Evolutionary conservation across 352 stramenopile species (phyloP).

Genomic region (Globisporangium alternatum): DNA sequence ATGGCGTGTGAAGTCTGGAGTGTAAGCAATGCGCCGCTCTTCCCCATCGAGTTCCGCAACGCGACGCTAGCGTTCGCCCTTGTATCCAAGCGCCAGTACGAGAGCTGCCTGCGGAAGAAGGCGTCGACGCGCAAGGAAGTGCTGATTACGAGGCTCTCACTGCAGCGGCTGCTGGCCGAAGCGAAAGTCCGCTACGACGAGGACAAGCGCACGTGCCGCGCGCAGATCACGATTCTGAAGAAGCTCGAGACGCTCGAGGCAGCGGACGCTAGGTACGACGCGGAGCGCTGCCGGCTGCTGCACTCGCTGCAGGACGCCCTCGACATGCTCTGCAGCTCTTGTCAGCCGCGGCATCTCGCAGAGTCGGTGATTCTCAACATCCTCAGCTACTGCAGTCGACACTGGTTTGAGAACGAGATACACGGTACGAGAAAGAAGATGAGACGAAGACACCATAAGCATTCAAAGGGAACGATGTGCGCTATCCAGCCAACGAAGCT

Average conservation of each 20-base stretch:
- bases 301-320: constrained; percentile 29
- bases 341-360: constrained; percentile 28
- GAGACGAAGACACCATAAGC: constrained; percentile 9
- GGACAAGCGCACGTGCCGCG: constrained; percentile 25
- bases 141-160: constrained; percentile 20
- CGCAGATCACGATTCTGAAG: constrained; percentile 38
- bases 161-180: constrained; percentile 44
- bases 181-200: constrained; percentile 56
- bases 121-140: constrained; percentile 28
- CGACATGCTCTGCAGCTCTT: constrained; percentile 24
- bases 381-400: constrained; percentile 46
- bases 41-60: constrained; percentile 43
- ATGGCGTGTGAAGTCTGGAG: constrained; percentile 38
- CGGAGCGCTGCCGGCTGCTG: constrained; percentile 28
- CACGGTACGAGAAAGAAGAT: not conserved
- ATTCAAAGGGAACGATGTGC: not conserved
- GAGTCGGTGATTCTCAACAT: constrained; percentile 33
- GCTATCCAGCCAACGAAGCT: constrained; percentile 23
- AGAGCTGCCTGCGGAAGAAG: constrained; percentile 16
- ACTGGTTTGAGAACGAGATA: constrained; percentile 49
- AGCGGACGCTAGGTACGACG: constrained; percentile 38
- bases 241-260: constrained; percentile 31
- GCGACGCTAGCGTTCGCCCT: constrained; percentile 36
- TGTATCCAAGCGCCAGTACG: constrained; percentile 35
- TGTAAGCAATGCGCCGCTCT: constrained; percentile 33